These are phyloP conservation scores for Lodderomyces orthopsilosis DNA, from an alignment of 1,139 yeast species.

Conservation along the genomic window DNA sequence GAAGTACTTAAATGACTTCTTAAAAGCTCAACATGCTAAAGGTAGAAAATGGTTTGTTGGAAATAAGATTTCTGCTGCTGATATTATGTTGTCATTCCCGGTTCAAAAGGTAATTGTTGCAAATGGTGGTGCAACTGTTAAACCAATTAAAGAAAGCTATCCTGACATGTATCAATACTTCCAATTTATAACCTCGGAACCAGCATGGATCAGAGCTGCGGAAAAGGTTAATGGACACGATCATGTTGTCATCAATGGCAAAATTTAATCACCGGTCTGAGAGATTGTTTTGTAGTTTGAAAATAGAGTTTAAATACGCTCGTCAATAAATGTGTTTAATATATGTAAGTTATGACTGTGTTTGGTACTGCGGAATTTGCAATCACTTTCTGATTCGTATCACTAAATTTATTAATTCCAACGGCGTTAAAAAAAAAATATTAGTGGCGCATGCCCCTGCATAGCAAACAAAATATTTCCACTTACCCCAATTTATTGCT, in stretches of 20 bases:
- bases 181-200: slow-evolving; percentile 17
- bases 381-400: no score
- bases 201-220: slow-evolving; percentile 21
- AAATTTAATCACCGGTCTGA: no score
- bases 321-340: no score
- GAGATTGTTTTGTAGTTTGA: no score
- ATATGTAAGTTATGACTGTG: no score
- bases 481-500: no score
- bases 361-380: no score
- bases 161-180: slow-evolving; percentile 1
- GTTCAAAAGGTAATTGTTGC: slow-evolving; percentile 21
- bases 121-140: slow-evolving; percentile 7
- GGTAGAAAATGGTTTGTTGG: slow-evolving; percentile 35
- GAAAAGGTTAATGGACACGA: slow-evolving; percentile 12
- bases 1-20: slow-evolving; percentile 28
- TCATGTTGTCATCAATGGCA: slow-evolving; percentile 3
- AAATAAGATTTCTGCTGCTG: slow-evolving; percentile 36
- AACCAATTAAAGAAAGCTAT: slow-evolving; percentile 9
- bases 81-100: slow-evolving; percentile 39
- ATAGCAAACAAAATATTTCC: no score
- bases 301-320: no score
- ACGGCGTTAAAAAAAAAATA: no score
- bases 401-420: no score
- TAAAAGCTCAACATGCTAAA: slow-evolving; percentile 21
- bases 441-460: no score